Evolutionary conservation across 2,329 filamentous ascomycete genomes (phyloP), one percentile per base, ranked within the genome.

Genomic region (Dactylellina haptotyla): DNA sequence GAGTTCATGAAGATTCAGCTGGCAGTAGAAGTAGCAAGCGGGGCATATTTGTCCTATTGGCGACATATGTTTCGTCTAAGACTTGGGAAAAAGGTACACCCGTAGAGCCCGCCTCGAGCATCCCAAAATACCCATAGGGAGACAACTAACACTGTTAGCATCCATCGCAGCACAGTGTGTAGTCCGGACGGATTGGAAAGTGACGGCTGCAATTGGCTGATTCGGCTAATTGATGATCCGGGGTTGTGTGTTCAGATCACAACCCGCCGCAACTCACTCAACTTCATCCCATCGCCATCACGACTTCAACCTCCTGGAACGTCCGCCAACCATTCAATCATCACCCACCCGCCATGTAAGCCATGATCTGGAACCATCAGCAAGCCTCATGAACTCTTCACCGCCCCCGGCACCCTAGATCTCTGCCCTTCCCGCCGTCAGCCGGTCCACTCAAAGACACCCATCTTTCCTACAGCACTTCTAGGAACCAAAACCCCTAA

Each of bases 251-350:
- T 46, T 34, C 6, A 34, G 32, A 6, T 53, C 14, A 30, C 3
- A 39, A 12, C 20, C 26, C 12, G 4, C 20, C 12, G 50, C 28
- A 30, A 25, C 34, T 41, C 9, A 14, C 14, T 16, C 50, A 26
- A 41, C 58, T 43, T 39, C 58, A 28, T 63, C 58, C 32, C 59
- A 61, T 57, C 41, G 14, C 20, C 48, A 46, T 58, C 34, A 14
- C 37, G 14, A 23, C 16, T 45, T 32, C 43, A 45, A 39, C 28
- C 6, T 18, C 30, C 4, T 25, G 16, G n/a, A 25, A 53, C 14
- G 6, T 2, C 32, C 30, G 14, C 25, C 30, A 25, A 18, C 1
- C 46, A 14, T 50, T 26, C 25, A 9, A 50, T 8, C 14, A 2
- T 14, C 48, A 4, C 12, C 25, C n/a, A 34, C 53, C 23, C 32